A percentile compares a stretch with the other conserved stretches of the same genome.
phyloP scores from a whole-genome alignment of 306 rosid genomes.

The Vicia faba region DNA sequence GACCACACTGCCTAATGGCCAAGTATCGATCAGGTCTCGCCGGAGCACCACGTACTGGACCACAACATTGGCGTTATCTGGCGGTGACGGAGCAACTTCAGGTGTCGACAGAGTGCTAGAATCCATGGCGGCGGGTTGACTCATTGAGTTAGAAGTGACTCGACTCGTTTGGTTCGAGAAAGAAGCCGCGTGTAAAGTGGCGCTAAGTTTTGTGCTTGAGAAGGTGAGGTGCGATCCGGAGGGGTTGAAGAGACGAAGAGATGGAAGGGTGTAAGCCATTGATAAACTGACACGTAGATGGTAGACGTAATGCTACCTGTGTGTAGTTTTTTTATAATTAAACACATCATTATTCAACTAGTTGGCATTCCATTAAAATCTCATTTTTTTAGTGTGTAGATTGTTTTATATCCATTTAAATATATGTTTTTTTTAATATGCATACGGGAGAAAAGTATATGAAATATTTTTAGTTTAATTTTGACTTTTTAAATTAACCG shows the following conservation, averaged over 20 bases:
- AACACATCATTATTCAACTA: too few species aligned
- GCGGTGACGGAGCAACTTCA: constrained; percentile 30
- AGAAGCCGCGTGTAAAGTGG: constrained; percentile 9
- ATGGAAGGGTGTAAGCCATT: constrained; percentile 53
- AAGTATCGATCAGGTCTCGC: constrained; percentile 81
- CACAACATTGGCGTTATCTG: constrained; percentile 51
- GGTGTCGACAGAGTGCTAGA: constrained; percentile 12
- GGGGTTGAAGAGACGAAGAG: constrained; percentile 44
- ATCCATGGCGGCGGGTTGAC: constrained; percentile 46
- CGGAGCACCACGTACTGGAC: constrained; percentile 94
- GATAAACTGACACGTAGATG: constrained; percentile 1
- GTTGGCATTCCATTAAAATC: too few species aligned
- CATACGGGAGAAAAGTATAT: too few species aligned
- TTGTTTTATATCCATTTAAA: too few species aligned
- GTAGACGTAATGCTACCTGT: too few species aligned
- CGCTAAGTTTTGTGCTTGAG: constrained; percentile 21
- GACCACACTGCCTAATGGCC: constrained; percentile 88
- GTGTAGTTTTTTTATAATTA: too few species aligned
- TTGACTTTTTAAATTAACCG: too few species aligned
- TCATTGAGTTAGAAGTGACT: constrained; percentile 59
- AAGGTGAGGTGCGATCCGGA: constrained; percentile 25
- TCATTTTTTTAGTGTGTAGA: too few species aligned
- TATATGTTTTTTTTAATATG: too few species aligned
- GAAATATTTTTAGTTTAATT: too few species aligned
- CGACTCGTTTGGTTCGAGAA: constrained; percentile 37